These are phyloP conservation scores for Lactarius evosmus DNA, from an alignment of 768 basidiomycete species.

Conservation along the genomic window DNA sequence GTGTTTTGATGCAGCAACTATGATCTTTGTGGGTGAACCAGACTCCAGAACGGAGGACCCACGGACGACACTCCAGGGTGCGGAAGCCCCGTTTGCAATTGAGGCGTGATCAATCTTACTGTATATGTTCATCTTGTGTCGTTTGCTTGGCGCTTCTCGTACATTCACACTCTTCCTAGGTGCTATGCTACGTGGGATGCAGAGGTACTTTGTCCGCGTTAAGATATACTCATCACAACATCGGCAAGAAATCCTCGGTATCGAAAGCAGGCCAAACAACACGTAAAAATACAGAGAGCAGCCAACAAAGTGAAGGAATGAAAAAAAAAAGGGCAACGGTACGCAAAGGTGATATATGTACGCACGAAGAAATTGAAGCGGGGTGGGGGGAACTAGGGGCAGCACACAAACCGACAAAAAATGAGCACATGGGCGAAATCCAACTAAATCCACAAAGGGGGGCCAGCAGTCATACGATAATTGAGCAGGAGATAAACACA, in stretches of 20 bases:
- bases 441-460: constrained; percentile 25
- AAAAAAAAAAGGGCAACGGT: constrained; percentile 11
- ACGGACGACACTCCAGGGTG: constrained; percentile 7
- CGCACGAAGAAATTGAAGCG: constrained; percentile 25
- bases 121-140: neutral
- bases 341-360: constrained; percentile 20
- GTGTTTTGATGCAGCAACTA: neutral
- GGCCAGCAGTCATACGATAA: constrained; percentile 22
- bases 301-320: constrained; percentile 14
- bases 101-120: neutral
- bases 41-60: constrained; percentile 2
- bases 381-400: constrained; percentile 23
- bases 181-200: neutral
- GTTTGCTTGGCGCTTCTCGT: too few species aligned
- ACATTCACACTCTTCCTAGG: neutral
- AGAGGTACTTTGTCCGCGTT: constrained; percentile 19
- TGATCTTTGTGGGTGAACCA: too few species aligned
- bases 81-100: neutral
- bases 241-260: constrained; percentile 24
- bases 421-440: constrained; percentile 27
- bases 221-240: constrained; percentile 22
- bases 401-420: constrained; percentile 21
- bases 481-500: constrained; percentile 25
- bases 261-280: constrained; percentile 29
- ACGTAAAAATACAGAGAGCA: constrained; percentile 28